Evolutionary conservation across 2,329 filamentous ascomycete genomes (phyloP).

Genomic region (Triangularia verruculosa): DNA sequence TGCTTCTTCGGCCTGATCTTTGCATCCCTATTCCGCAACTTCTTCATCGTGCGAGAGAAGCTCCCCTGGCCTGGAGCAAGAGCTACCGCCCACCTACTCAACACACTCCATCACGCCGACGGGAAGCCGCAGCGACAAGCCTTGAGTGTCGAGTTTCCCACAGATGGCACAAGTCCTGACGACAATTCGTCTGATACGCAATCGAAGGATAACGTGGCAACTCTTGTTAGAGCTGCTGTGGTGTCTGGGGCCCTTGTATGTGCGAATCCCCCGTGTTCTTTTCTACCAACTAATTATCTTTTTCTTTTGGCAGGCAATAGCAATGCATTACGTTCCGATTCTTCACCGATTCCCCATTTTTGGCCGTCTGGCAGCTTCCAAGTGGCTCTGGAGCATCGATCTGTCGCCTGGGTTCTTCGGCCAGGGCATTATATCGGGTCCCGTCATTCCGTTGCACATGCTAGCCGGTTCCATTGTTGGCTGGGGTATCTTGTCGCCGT

Average conservation of each 20-base stretch:
- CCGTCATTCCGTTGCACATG: not conserved
- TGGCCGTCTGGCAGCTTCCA: not conserved
- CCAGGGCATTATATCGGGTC: not conserved
- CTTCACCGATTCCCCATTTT: not conserved
- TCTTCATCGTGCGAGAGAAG: not conserved
- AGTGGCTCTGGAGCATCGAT: not conserved
- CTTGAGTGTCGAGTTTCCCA: too few relatives aligned
- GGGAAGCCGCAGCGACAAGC: too few relatives aligned
- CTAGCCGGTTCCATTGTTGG: not conserved
- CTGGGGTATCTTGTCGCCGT: not conserved
- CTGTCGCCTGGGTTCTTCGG: not conserved
- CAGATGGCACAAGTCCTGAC: too few relatives aligned
- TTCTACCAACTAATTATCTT: too few relatives aligned
- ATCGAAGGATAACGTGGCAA: too few relatives aligned
- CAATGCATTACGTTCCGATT: not conserved
- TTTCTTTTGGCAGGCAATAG: not conserved
- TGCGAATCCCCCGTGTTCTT: too few relatives aligned
- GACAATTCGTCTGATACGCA: too few relatives aligned
- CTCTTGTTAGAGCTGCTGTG: too few relatives aligned
- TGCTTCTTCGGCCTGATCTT: not conserved
- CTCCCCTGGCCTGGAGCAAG: not conserved
- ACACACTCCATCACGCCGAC: not conserved
- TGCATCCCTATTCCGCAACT: not conserved
- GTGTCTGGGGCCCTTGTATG: too few relatives aligned
- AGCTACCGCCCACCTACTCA: not conserved